Evolutionary conservation across 257 asterid genomes (phyloP).

Genomic region (Penstemon eatonii): DNA sequence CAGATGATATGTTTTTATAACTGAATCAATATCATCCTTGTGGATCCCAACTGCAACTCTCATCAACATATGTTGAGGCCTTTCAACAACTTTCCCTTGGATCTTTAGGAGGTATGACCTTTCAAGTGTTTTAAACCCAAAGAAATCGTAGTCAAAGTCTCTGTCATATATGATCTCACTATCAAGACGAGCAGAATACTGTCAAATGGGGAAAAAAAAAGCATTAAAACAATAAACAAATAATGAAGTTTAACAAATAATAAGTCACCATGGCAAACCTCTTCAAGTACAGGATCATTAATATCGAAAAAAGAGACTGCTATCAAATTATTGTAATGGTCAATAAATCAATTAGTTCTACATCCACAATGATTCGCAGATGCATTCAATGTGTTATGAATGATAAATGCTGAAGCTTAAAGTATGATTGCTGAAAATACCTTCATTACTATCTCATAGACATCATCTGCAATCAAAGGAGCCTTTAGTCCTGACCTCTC

Average conservation of each 20-base stretch:
- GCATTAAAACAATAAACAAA: constrained; percentile 4
- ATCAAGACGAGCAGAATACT: constrained; percentile 83
- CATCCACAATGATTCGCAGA: too few relatives aligned
- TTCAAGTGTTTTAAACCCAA: constrained; percentile 94
- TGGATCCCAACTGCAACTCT: constrained; percentile 95
- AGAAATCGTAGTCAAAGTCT: constrained; percentile 90
- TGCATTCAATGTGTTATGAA: too few relatives aligned
- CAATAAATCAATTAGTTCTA: too few relatives aligned
- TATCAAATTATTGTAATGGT: too few relatives aligned
- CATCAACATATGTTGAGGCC: constrained; percentile 99
- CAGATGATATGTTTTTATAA: constrained; percentile 74
- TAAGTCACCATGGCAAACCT: background rate
- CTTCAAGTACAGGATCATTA: background rate
- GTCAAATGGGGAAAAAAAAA: constrained; percentile 23
- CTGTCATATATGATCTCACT: constrained; percentile 95
- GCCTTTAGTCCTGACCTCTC: constrained; percentile 84
- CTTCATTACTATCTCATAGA: constrained; percentile 82
- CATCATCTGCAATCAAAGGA: constrained; percentile 86
- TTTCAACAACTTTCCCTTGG: constrained; percentile 86
- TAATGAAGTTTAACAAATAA: background rate
- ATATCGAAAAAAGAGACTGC: background rate
- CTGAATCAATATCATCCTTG: constrained; percentile 81
- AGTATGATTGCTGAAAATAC: constrained; percentile 32
- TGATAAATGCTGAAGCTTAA: background rate
- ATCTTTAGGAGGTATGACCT: constrained; percentile 84